Evolutionary conservation across 2,329 filamentous ascomycete species (phyloP).

Genomic region (Neofusicoccum kwambonambiense): DNA sequence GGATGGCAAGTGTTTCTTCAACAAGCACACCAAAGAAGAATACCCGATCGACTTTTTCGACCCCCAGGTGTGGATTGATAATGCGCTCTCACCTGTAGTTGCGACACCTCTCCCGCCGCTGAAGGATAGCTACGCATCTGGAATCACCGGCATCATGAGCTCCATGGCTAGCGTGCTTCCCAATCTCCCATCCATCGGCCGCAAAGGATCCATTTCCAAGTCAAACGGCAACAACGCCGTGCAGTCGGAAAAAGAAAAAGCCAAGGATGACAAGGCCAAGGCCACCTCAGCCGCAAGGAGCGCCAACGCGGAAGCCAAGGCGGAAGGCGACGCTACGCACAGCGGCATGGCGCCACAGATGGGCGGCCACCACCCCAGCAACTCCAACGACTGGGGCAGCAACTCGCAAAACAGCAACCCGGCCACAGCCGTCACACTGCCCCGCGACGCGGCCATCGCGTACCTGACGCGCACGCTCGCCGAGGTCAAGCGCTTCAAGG

Average conservation of each 20-base stretch:
- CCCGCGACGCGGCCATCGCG: conserved; percentile 53
- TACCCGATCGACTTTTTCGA: conserved; percentile 85
- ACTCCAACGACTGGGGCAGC: not conserved
- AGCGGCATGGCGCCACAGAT: conserved; percentile 51
- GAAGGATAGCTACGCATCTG: conserved; percentile 36
- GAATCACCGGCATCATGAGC: conserved; percentile 45
- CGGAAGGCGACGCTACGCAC: conserved; percentile 30
- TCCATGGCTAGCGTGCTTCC: conserved; percentile 49
- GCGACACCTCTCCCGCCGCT: conserved; percentile 63
- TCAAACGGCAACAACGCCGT: conserved; percentile 31
- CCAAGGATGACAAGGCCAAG: conserved; percentile 21
- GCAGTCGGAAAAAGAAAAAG: conserved; percentile 19
- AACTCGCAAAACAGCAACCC: conserved; percentile 20
- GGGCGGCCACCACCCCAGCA: conserved; percentile 25
- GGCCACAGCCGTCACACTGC: conserved; percentile 51
- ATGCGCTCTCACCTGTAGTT: conserved; percentile 76
- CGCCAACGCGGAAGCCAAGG: conserved; percentile 19
- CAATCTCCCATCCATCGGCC: conserved; percentile 30
- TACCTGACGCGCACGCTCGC: conserved; percentile 76
- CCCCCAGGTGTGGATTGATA: conserved; percentile 73
- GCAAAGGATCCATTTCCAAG: conserved; percentile 37
- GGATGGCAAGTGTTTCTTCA: conserved; percentile 82
- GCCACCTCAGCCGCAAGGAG: conserved; percentile 22
- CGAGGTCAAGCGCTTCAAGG: conserved; percentile 71
- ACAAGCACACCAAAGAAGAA: conserved; percentile 75